Evolutionary conservation across 164 flowering plant species (phyloP).

Genomic region (Vitis labrusca): DNA sequence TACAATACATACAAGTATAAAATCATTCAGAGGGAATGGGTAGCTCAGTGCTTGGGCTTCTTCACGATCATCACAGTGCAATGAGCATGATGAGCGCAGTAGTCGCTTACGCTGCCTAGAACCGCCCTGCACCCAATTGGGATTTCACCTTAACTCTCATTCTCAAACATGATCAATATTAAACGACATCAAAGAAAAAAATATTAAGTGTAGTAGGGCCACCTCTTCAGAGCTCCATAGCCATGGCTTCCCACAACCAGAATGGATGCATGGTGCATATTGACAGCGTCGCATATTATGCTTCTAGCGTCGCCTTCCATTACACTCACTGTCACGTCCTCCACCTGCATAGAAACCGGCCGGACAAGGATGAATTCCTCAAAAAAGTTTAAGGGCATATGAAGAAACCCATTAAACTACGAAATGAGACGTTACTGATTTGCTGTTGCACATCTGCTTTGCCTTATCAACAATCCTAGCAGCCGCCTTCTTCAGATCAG

Average conservation of each 20-base stretch:
- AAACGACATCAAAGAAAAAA: too few species aligned
- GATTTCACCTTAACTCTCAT: too few species aligned
- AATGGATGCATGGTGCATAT: slow-evolving; percentile 34
- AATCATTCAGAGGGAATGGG: too few species aligned
- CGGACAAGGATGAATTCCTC: too few species aligned
- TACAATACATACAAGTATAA: too few species aligned
- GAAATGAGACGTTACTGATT: slow-evolving; percentile 17
- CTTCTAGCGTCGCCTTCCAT: slow-evolving; percentile 39
- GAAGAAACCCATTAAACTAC: too few species aligned
- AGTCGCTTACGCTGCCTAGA: slow-evolving; percentile 48
- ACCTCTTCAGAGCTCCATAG: slow-evolving; percentile 20
- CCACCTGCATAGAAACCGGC: slow-evolving; percentile 20
- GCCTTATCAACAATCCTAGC: slow-evolving; percentile 26
- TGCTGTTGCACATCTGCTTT: slow-evolving; percentile 25
- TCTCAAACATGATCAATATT: too few species aligned
- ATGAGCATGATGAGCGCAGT: slow-evolving; percentile 49
- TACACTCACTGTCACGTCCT: slow-evolving; percentile 22
- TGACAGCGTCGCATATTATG: slow-evolving; percentile 38
- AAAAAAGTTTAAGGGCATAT: too few species aligned
- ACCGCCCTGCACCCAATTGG: slow-evolving; percentile 29
- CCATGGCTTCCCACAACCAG: slow-evolving; percentile 44
- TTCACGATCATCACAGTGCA: slow-evolving; percentile 57
- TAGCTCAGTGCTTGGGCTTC: slow-evolving; percentile 16
- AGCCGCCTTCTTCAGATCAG: slow-evolving; percentile 33
- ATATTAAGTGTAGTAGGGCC: too few species aligned